Base-by-base conservation (phyloP, 495 filamentous ascomycete genomes). In the Immersiella caudata region DNA sequence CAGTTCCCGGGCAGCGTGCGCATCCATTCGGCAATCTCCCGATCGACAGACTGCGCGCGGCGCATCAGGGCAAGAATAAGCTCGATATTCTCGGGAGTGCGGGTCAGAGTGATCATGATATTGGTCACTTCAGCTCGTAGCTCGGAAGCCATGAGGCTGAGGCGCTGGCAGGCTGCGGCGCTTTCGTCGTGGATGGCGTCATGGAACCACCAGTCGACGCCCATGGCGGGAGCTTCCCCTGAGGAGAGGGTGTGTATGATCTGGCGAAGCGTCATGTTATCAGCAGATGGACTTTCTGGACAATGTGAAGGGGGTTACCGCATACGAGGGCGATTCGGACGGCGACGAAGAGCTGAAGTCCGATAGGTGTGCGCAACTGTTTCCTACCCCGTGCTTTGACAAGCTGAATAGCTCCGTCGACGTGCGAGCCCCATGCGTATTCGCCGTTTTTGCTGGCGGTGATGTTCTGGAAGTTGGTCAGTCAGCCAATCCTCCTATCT, bases 381-480 rank as follows among this genome's bases (percentile, higher is more conserved):
- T 82, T 81, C 68, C 77, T 77, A 5, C 85, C 86, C 33, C 85
- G 79, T 7, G 83, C 77, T 68, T 81, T 82, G 49, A 85, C 82
- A 51, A 88, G 75, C 58, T 84, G 79, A 27, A 83, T 79, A 11
- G 86, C 86, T 25, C 85, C 86, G 35, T 84, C 79, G 46, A 83
- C 76, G 66, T 88, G 86, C 6, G 81, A 81, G 36, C 79, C 80
- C 85, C 85, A 88, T 24, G 82, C 81, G 16, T 76, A 74, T 52
- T 80, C 76, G 29, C 78, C 79, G 33, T 80, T 72, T 52, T 81
- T 77, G 52, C 76, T 81, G 1, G 82, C 79, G 18, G 81, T 77
- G 27, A 86, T 81, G 55, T 79, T 84, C 79, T 82, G 21, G 79
- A 52, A 25, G 36, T 1, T 2, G 11, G 33, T 60, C 22, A 29